These are phyloP conservation scores for Byssoonygena ceratinophila DNA, from an alignment of 2,329 filamentous ascomycete genomes.

Conservation along the genomic window DNA sequence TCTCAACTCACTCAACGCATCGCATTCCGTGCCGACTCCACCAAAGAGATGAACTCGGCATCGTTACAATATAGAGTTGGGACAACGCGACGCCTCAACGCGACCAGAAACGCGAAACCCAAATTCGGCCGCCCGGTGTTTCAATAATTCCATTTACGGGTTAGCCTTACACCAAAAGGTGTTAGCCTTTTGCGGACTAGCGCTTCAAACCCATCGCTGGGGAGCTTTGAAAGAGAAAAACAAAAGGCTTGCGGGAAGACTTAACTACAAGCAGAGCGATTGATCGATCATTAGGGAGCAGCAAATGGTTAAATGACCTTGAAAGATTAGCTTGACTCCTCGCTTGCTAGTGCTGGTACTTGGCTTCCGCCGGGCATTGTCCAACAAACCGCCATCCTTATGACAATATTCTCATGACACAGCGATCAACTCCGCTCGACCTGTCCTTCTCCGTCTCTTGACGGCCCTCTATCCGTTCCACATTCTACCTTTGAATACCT, in stretches of 20 bases:
- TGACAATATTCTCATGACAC: neutral
- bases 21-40: too few relatives aligned
- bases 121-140: slow-evolving; percentile 4
- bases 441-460: neutral
- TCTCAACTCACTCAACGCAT: too few relatives aligned
- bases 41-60: neutral
- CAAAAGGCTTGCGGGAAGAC: neutral
- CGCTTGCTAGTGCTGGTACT: neutral
- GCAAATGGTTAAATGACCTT: too few relatives aligned
- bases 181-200: neutral
- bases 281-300: neutral
- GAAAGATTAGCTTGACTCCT: too few relatives aligned
- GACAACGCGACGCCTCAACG: neutral
- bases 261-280: neutral
- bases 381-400: neutral
- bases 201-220: neutral
- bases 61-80: neutral
- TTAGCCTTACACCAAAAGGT: neutral
- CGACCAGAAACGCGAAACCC: neutral
- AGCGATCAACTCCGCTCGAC: neutral
- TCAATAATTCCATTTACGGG: neutral
- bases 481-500: too few relatives aligned
- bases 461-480: neutral
- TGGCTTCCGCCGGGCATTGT: neutral
- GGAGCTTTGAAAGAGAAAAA: neutral